Evolutionary conservation across 192 early-diverging fungal species (phyloP), one percentile per base, ranked within the genome.

Genomic region (Backusella psychrophila): DNA sequence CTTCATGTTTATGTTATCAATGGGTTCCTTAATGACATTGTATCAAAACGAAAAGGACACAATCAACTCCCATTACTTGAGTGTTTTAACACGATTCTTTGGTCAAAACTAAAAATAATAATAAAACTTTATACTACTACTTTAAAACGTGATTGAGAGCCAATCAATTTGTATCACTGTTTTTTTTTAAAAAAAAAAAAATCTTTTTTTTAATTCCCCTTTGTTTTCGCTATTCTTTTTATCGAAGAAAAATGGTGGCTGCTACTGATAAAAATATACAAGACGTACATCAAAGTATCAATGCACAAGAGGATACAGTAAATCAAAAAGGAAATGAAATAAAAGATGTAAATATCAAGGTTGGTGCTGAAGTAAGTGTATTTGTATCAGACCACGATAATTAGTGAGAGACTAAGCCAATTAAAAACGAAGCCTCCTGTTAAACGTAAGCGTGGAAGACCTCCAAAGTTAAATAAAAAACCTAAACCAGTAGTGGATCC

Each of bases 1-100:
- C 9, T 80, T 88, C 0, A 83, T 94, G 71, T 93, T 96, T 72
- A 90, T 90, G 66, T 81, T 85, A 4, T 85, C 93, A 0, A 94
- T 92, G 87, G 93, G 90, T 34, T 84, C 91, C 9, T 77, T 96
- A 66, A 95, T 96, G 95, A 87, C 87, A 14, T 77, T 96, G 12
- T 96, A 94, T 83, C 93, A 96, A 82, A 91, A 88, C 77, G 92
- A 94, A 59, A 90, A 90, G 6, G 86, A 85, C 7, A 89, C 88
- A 14, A 92, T 96, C 72, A 86, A 85, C 77, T 83, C 89, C 14
- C 90, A 91, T 23, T 96, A 96, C 74, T 90, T 90, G 38, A 93
- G 89, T 42, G 86, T 93, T n/a, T 83, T 96, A 81, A 90, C 88
- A 21, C 87, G 94, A 14, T 85, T 94, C 63, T 94, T 96, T 82